Evolutionary conservation across 371 early-diverging fungal genomes (phyloP).

Genomic region (Mucor ambiguus): DNA sequence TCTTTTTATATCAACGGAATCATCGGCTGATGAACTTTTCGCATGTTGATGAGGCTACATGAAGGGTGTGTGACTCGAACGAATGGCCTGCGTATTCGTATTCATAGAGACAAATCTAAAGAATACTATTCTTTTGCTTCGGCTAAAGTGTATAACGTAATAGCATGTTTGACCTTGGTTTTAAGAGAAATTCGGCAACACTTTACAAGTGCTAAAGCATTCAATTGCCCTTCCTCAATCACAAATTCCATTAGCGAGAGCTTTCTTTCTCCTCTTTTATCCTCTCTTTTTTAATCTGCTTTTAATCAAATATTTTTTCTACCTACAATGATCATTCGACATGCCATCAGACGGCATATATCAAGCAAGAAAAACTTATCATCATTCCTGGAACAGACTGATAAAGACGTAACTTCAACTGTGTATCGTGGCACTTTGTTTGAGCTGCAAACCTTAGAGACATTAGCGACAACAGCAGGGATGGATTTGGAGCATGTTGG

Average conservation of each 20-base stretch:
- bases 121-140: not conserved
- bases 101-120: not conserved
- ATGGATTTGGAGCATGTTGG: conserved; percentile 45
- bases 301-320: not conserved
- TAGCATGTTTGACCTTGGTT: not conserved
- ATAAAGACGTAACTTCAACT: conserved; percentile 27
- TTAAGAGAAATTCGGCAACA: not conserved
- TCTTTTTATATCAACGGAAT: not conserved
- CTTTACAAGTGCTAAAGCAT: not conserved
- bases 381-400: conserved; percentile 12
- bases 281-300: not conserved
- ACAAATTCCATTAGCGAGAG: not conserved
- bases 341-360: not conserved
- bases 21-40: conserved; percentile 5
- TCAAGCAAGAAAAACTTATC: conserved; percentile 2
- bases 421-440: conserved; percentile 43
- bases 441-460: conserved; percentile 41
- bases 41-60: not conserved
- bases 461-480: conserved; percentile 25
- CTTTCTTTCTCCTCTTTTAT: not conserved
- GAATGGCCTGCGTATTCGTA: not conserved
- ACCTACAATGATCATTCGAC: not conserved
- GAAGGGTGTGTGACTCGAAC: not conserved
- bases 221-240: not conserved
- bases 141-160: not conserved